Evolutionary conservation across 2,329 filamentous ascomycete genomes (phyloP), one percentile per base, ranked within the genome.

Genomic region (Apiospora hydei): DNA sequence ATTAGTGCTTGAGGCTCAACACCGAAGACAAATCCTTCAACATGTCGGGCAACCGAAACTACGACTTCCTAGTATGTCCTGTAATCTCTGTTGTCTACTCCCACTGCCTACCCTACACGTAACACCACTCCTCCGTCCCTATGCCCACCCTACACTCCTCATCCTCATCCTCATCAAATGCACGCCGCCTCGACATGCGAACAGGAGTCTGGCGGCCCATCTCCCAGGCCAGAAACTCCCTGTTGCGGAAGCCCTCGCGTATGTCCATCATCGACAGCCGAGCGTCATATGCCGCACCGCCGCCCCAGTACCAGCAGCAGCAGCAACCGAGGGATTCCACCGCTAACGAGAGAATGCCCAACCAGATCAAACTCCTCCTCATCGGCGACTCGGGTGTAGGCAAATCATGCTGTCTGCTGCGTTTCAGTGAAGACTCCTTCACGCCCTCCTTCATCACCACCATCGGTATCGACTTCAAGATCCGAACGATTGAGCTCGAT

Each of bases 391-490:
- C 95, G 69, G 95, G 95, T 81, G 95, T 98, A 74, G 95, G 95
- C 83, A 98, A 98, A 86, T 98, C 95, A 77, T 98, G 95, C 91
- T 98, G 95, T 85, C 89, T 98, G 83, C 88, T 98, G 81, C 94
- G 95, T 79, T 98, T 98, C 88, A 97, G 94, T 85, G 95, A 98
- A 86, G 95, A 98, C 88, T 97, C 94, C 67, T 98, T 98, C 87
- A 98, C 95, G 70, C 95, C 95, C 61, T 97, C 94, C 78, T 98
- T 98, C 88, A 98, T 98, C 88, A 98, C 95, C 75, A 99, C 96
- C 75, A 99, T 99, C 85, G 96, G 96, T 78, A 98, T 99, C 87
- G 96, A 99, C 86, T 99, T 99, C 88, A 99, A 99, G 90, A 99
- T 99, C 83, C 91, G 96, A 77, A 99, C 96, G 76, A 99, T 99